A percentile compares a stretch with the other conserved stretches of the same genome.
These are phyloP conservation scores for Salisapilia sapeloensis DNA, from an alignment of 352 stramenopile genomes.

Conservation along the genomic window DNA sequence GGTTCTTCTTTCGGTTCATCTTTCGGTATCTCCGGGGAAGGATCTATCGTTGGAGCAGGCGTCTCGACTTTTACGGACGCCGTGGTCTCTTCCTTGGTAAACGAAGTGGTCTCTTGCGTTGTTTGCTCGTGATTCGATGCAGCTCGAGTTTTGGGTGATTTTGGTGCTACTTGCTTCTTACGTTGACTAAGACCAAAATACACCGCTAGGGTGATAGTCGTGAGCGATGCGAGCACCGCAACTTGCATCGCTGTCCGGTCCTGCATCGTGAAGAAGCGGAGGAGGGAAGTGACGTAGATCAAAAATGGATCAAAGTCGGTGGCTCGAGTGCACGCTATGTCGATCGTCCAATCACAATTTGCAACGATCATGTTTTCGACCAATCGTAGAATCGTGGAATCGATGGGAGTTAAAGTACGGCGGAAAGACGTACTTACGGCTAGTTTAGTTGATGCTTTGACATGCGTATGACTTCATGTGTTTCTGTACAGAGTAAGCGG, in stretches of 20 bases:
- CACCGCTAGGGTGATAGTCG: slow-evolving; percentile 41
- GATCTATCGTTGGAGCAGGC: neutral
- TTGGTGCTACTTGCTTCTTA: slow-evolving; percentile 11
- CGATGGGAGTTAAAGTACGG: no score
- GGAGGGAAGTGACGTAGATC: no score
- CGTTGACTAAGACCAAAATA: slow-evolving; percentile 28
- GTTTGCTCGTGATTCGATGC: slow-evolving; percentile 6
- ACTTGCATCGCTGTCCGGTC: slow-evolving; percentile 44
- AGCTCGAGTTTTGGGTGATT: slow-evolving; percentile 6
- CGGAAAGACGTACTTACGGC: no score
- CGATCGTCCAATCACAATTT: no score
- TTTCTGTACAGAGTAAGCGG: no score
- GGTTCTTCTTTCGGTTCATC: slow-evolving; percentile 4
- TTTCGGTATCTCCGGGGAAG: slow-evolving; percentile 10
- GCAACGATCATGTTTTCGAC: no score
- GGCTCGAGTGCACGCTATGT: no score
- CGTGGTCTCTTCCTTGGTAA: slow-evolving; percentile 8
- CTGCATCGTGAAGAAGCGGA: no score
- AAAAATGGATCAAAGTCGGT: no score
- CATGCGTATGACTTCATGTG: no score
- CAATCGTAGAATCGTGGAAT: no score
- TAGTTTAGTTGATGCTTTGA: no score
- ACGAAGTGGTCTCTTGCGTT: slow-evolving; percentile 10
- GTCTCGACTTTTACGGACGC: neutral
- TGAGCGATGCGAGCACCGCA: slow-evolving; percentile 51